Percentiles rank a stretch among this genome's conserved stretches.
Conservation (phyloP, 352 stramenopile genomes). For the Pythium utonaiense region DNA sequence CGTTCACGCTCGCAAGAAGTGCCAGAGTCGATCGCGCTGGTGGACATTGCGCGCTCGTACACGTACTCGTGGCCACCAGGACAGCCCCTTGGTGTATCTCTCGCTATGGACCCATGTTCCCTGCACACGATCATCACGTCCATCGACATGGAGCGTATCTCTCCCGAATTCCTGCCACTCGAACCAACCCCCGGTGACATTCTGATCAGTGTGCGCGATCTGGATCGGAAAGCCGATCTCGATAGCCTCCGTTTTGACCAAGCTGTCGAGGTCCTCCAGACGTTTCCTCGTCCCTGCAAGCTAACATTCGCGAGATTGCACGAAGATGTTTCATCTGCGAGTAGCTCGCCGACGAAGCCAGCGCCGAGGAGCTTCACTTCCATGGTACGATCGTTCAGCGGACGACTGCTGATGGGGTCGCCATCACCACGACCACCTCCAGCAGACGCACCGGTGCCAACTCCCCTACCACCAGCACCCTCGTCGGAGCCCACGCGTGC, state of each 20-base stretch:
- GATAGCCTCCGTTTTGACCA: conserved; percentile 72
- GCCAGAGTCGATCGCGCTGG: conserved; percentile 33
- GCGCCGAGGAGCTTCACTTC: neutral
- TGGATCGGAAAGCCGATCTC: conserved; percentile 28
- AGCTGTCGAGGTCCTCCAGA: conserved; percentile 45
- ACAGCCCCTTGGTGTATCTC: conserved; percentile 57
- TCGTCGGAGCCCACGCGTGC: neutral
- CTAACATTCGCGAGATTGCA: conserved; percentile 57
- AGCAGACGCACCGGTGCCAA: neutral
- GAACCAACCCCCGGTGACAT: conserved; percentile 62
- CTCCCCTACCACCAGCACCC: conserved; percentile 2
- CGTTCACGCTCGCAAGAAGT: conserved; percentile 45
- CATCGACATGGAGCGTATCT: conserved; percentile 59
- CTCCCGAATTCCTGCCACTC: conserved; percentile 44
- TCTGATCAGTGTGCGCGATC: conserved; percentile 43
- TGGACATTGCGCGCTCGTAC: conserved; percentile 43
- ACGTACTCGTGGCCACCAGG: conserved; percentile 50
- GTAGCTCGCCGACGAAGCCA: neutral
- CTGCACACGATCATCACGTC: conserved; percentile 66
- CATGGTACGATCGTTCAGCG: conserved; percentile 4
- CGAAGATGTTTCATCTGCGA: conserved; percentile 21
- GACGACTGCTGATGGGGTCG: neutral
- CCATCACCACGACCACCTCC: conserved; percentile 5
- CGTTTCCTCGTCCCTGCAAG: conserved; percentile 49
- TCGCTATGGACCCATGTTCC: conserved; percentile 76